Evolutionary conservation across 1,139 yeast genomes (phyloP), one percentile per base, ranked within the genome.

Genomic region (Taphrina flavorubra): DNA sequence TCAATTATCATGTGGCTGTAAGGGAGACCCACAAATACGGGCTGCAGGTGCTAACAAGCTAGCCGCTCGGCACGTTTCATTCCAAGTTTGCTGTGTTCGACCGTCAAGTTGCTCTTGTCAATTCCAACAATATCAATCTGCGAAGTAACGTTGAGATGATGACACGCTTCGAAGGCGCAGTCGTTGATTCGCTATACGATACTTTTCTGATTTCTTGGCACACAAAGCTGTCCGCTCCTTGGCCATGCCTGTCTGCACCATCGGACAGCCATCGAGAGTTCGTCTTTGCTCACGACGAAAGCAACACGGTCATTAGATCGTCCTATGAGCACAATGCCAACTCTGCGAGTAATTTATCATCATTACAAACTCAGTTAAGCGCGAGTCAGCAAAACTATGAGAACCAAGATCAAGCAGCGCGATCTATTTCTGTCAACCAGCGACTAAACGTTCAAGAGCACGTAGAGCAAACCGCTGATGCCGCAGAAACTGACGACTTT

Each of bases 141-240:
- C 56, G 65, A 18, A 49, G 57, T 16, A 60, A 60, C 49, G 57
- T 60, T 6, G 65, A 60, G 36, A 49, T 60, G 57, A 60, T 60
- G 65, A 51, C 57, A 46, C 56, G 57, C n/a, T 51, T 60, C 20
- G 65, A 60, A 25, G 65, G 65, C n/a, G 65, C 47, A 8, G 58
- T 60, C 49, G 65, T 60, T n/a, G 47, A 60, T 25, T 60, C 65
- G 7, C 47, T 60, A 5, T 60, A 60, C 37, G 65, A 60, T 20
- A 60, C 65, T 11, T 60, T 60, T 20, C 57, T 60, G 39, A 60
- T 60, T 3, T 49, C 65, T 1, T 60, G 65, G 65, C 57, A 49
- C 37, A 20, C 49, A 14, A 60, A 49, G n/a, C 40, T 60, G n/a
- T 13, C 44, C 11, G 18, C 16, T 13, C 39, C 47, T 13, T 44